Percentiles rank a stretch among this genome's conserved stretches.
These are phyloP conservation scores for Trichoderma atrobrunneum DNA, from an alignment of 2,329 filamentous ascomycete genomes.

Conservation along the genomic window DNA sequence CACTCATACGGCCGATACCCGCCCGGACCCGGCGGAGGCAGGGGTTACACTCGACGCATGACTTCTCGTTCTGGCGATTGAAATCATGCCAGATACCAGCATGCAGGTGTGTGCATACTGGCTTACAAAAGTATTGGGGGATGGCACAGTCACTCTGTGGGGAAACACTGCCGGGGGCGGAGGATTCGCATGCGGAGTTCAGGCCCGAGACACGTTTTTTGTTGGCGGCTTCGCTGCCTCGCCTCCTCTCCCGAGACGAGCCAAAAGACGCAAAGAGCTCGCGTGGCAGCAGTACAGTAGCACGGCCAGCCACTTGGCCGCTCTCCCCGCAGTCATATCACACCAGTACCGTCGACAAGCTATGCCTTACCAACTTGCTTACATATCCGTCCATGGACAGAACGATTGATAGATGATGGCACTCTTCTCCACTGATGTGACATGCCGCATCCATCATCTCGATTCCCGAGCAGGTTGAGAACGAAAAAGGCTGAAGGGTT, in stretches of 20 bases:
- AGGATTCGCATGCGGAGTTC: background rate
- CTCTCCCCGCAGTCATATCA: background rate
- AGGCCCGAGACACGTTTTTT: background rate
- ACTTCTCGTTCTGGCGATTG: conserved; percentile 8
- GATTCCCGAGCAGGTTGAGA: background rate
- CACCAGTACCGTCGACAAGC: background rate
- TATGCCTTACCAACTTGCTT: background rate
- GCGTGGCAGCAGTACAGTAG: background rate
- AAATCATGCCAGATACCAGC: conserved; percentile 13
- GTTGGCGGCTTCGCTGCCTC: background rate
- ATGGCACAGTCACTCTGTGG: background rate
- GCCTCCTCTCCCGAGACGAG: background rate
- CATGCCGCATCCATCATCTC: background rate
- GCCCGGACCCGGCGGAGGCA: conserved; percentile 2
- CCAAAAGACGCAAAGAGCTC: background rate
- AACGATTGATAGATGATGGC: background rate
- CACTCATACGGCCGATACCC: background rate
- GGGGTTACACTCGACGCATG: conserved; percentile 1
- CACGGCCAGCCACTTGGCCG: background rate
- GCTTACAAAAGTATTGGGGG: background rate
- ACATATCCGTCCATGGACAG: background rate
- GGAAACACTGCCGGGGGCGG: background rate
- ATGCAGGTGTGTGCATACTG: conserved; percentile 8
- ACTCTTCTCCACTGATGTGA: background rate
- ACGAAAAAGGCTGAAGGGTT: background rate